Percentiles rank a stretch among this genome's conserved stretches.
These are phyloP conservation scores for Phialophora expanda DNA, from an alignment of 2,329 filamentous ascomycete genomes.

Conservation along the genomic window DNA sequence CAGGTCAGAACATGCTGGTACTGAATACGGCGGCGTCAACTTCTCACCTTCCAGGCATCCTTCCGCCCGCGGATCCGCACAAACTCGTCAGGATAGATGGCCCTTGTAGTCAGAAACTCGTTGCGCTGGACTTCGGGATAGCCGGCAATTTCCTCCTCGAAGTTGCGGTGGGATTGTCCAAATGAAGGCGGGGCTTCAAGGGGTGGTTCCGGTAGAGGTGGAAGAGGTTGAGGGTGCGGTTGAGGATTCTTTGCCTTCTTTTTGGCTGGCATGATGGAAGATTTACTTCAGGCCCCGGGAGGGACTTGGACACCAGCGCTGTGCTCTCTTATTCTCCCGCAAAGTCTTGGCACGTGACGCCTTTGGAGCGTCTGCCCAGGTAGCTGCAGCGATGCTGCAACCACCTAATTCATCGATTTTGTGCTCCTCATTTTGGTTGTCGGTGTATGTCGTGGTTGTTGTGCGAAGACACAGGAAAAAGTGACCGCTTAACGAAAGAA, in stretches of 20 bases:
- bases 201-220: constrained; percentile 10
- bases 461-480: constrained; percentile 16
- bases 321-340: constrained; percentile 4
- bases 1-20: not conserved
- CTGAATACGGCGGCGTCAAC: not conserved
- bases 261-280: constrained; percentile 30
- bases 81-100: constrained; percentile 38
- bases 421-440: constrained; percentile 18
- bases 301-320: constrained; percentile 19
- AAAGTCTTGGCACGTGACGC: constrained; percentile 30
- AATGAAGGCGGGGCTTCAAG: constrained; percentile 25
- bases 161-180: constrained; percentile 30
- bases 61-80: constrained; percentile 34
- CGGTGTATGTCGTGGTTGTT: constrained; percentile 20
- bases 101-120: constrained; percentile 36
- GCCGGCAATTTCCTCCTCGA: constrained; percentile 32
- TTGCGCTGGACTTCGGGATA: constrained; percentile 38
- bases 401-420: constrained; percentile 27
- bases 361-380: constrained; percentile 29
- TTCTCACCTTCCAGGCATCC: constrained; percentile 37
- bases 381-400: constrained; percentile 34
- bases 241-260: constrained; percentile 26
- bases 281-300: constrained; percentile 21
- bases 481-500: constrained; percentile 3
- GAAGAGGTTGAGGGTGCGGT: constrained; percentile 16